Evolutionary conservation across 225 moss, liverwort and hornwort genomes (phyloP), one percentile per base, ranked within the genome.

Genomic region (Ulota crispa): DNA sequence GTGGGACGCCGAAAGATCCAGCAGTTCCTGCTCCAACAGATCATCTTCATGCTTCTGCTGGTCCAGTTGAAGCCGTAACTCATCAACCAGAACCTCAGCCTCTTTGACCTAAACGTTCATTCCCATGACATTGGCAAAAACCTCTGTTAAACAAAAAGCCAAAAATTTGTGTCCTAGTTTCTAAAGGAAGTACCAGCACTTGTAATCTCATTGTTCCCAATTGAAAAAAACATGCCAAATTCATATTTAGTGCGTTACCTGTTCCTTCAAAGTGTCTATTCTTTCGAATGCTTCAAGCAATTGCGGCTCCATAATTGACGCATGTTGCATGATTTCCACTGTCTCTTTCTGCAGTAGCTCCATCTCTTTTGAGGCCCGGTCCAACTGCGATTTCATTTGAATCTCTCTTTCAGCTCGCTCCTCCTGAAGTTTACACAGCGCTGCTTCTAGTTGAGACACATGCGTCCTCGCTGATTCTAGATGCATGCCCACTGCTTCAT

Each of bases 1-100:
- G 57, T 87, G 74, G 3, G 85, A 69, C 7, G 89, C 87, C 10
- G 91, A 89, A 53, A 91, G 87, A 84, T 81, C 86, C 82, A 91
- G 74, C 37, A 91, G 67, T 47, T 91, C 89, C 56, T 87, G 83
- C 59, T 91, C 91, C 39, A 91, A 50, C n/a, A 91, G 43, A 9
- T 91, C 89, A 34, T 91, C 91, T 62, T 89, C 91, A 24, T 87
- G 81, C 66, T 75, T 83, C 68, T 82, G 81, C 14, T 76, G 83
- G 76, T 89, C 82, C 64, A 77, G 64, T 47, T 79, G 83, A 16
- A 70, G 62, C 30, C 79, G 76, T 30, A 88, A 74, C 73, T 77
- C 86, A 64, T 77, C 82, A 63, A 80, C 74, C 8, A 88, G 53
- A 69, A 16, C 28, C 60, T 82, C 86, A 31, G 84, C 84, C 52